These are phyloP conservation scores for Chrysoporthe deuterocubensis DNA, from an alignment of 2,329 filamentous ascomycete genomes.

Conservation along the genomic window DNA sequence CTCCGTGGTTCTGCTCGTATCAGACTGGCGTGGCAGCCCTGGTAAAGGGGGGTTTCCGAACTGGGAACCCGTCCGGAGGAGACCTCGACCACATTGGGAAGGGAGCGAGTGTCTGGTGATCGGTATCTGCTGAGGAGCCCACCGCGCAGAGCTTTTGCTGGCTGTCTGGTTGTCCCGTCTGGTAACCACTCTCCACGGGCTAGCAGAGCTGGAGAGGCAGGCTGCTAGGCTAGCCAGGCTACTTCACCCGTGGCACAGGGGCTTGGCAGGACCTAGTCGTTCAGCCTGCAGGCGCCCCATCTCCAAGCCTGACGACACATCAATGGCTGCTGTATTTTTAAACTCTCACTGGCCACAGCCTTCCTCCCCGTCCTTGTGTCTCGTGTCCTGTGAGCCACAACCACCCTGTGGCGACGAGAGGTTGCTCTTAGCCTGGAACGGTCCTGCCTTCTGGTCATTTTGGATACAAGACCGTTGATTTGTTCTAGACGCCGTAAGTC, in stretches of 20 bases:
- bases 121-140: too few relatives aligned
- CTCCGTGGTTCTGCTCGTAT: background rate
- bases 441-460: background rate
- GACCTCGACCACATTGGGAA: background rate
- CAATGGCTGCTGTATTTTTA: background rate
- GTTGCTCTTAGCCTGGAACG: background rate
- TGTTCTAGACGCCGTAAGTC: background rate
- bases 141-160: background rate
- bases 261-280: background rate
- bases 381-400: background rate
- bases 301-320: background rate
- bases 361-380: too few relatives aligned
- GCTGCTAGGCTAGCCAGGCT: background rate
- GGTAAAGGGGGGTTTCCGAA: background rate
- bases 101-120: too few relatives aligned
- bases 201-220: too few relatives aligned
- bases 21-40: background rate
- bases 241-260: background rate
- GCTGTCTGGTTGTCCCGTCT: background rate
- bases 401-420: background rate
- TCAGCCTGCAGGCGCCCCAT: background rate
- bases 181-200: background rate
- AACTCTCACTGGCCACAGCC: background rate
- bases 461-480: background rate
- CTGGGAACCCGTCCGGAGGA: background rate